Evolutionary conservation across 169 alveolate species (phyloP).

Genomic region (Eimeria sp.): DNA sequence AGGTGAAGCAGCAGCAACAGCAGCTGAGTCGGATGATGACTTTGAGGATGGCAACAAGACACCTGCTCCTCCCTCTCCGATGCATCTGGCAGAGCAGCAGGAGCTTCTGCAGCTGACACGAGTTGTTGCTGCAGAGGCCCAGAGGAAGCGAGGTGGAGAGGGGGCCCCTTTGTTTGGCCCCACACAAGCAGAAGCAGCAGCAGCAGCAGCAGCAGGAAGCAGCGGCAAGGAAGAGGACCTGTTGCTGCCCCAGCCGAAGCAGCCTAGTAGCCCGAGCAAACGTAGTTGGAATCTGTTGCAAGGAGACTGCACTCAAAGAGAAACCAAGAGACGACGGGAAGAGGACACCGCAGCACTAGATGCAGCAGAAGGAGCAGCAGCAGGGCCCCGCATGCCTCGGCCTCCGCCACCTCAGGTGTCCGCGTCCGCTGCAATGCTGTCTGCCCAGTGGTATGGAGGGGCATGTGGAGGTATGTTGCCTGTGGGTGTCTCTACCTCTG

Average conservation of each 20-base stretch:
- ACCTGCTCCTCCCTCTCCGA: slow-evolving; percentile 69
- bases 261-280: not conserved
- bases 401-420: slow-evolving; percentile 37
- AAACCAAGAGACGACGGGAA: not conserved
- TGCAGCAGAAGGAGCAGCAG: slow-evolving; percentile 42
- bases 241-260: not conserved
- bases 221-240: not conserved
- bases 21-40: not conserved
- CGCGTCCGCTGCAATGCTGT: slow-evolving; percentile 31
- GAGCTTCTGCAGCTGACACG: slow-evolving; percentile 70
- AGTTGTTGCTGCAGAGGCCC: slow-evolving; percentile 25
- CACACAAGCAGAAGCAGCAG: not conserved
- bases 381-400: not conserved
- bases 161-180: not conserved
- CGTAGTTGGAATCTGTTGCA: not conserved
- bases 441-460: slow-evolving; percentile 77
- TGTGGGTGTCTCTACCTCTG: no score
- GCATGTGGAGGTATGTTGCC: not conserved
- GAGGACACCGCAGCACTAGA: slow-evolving; percentile 25
- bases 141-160: not conserved
- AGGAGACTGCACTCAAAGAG: not conserved
- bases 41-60: not conserved
- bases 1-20: slow-evolving; percentile 10
- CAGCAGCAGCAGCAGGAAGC: not conserved
- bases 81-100: slow-evolving; percentile 78